Base-by-base conservation (phyloP, 1,139 yeast species). In the Pichia norvegensis region DNA sequence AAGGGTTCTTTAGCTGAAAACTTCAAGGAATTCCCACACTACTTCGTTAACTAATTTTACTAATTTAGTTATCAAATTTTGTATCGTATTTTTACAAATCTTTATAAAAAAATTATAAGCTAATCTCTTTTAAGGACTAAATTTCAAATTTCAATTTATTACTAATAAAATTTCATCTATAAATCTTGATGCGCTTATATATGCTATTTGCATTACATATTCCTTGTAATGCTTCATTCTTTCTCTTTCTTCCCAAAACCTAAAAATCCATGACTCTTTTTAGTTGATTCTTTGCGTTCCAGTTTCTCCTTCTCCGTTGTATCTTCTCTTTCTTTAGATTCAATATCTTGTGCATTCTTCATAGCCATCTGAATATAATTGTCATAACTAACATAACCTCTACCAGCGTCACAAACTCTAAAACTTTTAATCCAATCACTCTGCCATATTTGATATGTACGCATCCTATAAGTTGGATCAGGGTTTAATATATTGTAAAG, bases 21-120 rank as follows among this genome's bases (percentile, higher is more conserved):
- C 92, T 79, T 88, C 79, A 77, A 74, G 68, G 85, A 82, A 71
- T 92, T 92, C 96, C 98, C 98, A 73, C 86, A 86, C 68, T 85
- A 70, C 85, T 83, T 80, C 64, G 72, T 69, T 71, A 67, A 73
- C 55, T 59, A 56, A 54, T 44, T 52, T 27, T 71, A 5, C 4
- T 29, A 70, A 6, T 29, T n/a, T 22, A 40, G 21, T 43, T 43
- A 38, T 19, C 31, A 8, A 19, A 25, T 42, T 36, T 45, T 37
- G 46, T 42, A 35, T 38, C 36, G 25, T 33, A 21, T 36, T 43
- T 45, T 38, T 41, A 29, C 40, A 38, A 29, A 33, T 33, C 19
- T 16, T 29, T 38, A 17, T 20, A 27, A 29, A 25, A 44, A 43
- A 38, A 27, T 19, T 43, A 39, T 27, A 25, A 37, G 19, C 4